phyloP scores from a whole-genome alignment of 768 basidiomycete species.

The Brasilioporus rufonigricans region DNA sequence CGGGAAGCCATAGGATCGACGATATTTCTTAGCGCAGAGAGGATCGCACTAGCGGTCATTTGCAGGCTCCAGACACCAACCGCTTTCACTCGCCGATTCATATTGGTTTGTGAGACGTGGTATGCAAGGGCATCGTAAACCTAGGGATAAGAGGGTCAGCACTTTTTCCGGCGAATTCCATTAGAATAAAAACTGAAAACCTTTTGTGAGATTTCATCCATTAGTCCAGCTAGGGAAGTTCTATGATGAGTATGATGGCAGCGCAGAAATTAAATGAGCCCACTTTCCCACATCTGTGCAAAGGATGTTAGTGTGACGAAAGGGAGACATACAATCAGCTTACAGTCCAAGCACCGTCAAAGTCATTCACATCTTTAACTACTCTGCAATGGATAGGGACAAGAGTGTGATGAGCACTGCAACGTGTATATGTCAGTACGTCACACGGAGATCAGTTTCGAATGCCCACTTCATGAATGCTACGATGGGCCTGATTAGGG shows the following conservation, averaged over 20 bases:
- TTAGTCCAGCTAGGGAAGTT: constrained; percentile 73
- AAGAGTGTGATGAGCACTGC: constrained; percentile 87
- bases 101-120: constrained; percentile 89
- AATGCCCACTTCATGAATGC: constrained; percentile 92
- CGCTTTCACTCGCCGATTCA: constrained; percentile 84
- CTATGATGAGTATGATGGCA: constrained; percentile 1
- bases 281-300: constrained; percentile 88
- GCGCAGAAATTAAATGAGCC: constrained; percentile 25
- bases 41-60: constrained; percentile 84
- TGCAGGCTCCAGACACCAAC: constrained; percentile 95
- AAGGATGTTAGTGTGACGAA: constrained; percentile 4
- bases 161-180: not conserved
- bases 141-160: constrained; percentile 33
- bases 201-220: constrained; percentile 87
- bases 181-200: constrained; percentile 39
- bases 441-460: not conserved
- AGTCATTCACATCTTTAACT: constrained; percentile 78
- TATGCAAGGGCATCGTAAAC: constrained; percentile 91
- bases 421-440: constrained; percentile 4
- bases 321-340: constrained; percentile 29
- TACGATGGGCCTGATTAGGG: constrained; percentile 91
- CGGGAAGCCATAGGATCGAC: constrained; percentile 60
- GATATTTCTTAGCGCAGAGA: constrained; percentile 71
- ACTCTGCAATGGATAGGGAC: constrained; percentile 92
- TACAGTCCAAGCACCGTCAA: constrained; percentile 97